Percentiles rank a stretch among this genome's conserved stretches.
These are phyloP conservation scores for Pelargonium fulgidum DNA, from an alignment of 441 rosid genomes.

Conservation along the genomic window DNA sequence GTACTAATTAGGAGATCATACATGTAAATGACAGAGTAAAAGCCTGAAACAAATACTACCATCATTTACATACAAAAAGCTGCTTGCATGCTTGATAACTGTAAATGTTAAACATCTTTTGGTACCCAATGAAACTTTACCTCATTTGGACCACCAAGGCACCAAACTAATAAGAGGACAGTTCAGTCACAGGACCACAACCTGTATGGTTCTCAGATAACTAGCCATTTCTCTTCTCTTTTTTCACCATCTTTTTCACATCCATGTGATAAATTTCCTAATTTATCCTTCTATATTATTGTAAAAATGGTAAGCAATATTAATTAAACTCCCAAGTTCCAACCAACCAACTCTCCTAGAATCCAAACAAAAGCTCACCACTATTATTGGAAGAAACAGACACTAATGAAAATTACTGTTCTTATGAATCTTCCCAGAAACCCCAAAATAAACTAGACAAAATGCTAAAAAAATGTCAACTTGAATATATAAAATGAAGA, in stretches of 20 bases:
- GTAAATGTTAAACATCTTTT: constrained; percentile 26
- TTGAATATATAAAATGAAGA: background rate
- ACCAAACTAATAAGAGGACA: constrained; percentile 18
- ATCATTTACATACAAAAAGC: constrained; percentile 22
- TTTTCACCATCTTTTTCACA: constrained; percentile 5
- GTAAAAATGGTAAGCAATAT: background rate
- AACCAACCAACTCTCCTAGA: background rate
- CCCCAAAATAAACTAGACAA: background rate
- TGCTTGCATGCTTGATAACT: background rate
- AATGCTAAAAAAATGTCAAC: background rate
- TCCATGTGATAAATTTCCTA: constrained; percentile 1
- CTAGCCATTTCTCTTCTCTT: constrained; percentile 11
- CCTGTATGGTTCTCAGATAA: constrained; percentile 14
- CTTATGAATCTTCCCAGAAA: background rate
- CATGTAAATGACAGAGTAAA: constrained; percentile 2
- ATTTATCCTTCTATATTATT: background rate
- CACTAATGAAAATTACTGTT: too few species aligned
- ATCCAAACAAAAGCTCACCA: background rate
- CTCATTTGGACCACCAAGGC: constrained; percentile 36
- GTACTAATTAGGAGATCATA: constrained; percentile 6
- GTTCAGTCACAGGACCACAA: constrained; percentile 31
- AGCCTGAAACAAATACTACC: constrained; percentile 18
- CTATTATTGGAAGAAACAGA: too few species aligned
- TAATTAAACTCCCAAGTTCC: background rate
- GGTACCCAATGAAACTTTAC: constrained; percentile 23